phyloP scores from a whole-genome alignment of 1,139 yeast genomes.

The Schwanniomyces etchellsii region DNA sequence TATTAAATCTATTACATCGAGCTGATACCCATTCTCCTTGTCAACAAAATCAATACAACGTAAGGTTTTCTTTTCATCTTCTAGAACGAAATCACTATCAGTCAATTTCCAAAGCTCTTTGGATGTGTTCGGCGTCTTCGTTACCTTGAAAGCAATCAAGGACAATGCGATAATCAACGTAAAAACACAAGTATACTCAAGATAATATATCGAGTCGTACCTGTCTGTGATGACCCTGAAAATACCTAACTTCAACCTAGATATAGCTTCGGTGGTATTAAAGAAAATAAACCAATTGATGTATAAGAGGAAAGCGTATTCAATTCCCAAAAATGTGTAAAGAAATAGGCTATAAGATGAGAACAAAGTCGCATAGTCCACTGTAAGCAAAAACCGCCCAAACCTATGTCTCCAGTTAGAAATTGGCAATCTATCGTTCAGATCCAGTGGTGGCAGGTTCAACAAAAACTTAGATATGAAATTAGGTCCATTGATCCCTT shows the following conservation, averaged over 20 bases:
- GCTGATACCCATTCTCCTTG: conserved; percentile 40
- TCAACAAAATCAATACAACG: conserved; percentile 44
- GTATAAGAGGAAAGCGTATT: neutral
- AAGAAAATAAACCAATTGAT: neutral
- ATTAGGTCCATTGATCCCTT: conserved; percentile 17
- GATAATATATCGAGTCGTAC: conserved; percentile 16
- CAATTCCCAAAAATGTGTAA: neutral
- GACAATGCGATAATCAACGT: conserved; percentile 24
- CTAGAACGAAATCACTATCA: conserved; percentile 14
- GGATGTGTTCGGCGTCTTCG: conserved; percentile 6
- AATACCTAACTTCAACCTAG: neutral
- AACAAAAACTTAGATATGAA: conserved; percentile 21
- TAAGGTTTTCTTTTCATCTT: conserved; percentile 18
- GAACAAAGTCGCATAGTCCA: conserved; percentile 25
- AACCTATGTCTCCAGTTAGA: conserved; percentile 22
- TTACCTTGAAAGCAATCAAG: conserved; percentile 22
- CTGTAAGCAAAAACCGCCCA: conserved; percentile 31
- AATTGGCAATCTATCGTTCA: neutral
- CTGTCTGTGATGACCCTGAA: neutral
- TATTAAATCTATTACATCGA: conserved; percentile 58
- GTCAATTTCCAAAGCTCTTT: conserved; percentile 4
- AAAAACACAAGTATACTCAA: conserved; percentile 25
- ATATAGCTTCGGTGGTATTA: neutral
- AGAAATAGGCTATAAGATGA: conserved; percentile 6
- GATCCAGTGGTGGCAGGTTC: conserved; percentile 8